phyloP scores from a whole-genome alignment of 768 basidiomycete genomes.

The Naganishia onofrii region DNA sequence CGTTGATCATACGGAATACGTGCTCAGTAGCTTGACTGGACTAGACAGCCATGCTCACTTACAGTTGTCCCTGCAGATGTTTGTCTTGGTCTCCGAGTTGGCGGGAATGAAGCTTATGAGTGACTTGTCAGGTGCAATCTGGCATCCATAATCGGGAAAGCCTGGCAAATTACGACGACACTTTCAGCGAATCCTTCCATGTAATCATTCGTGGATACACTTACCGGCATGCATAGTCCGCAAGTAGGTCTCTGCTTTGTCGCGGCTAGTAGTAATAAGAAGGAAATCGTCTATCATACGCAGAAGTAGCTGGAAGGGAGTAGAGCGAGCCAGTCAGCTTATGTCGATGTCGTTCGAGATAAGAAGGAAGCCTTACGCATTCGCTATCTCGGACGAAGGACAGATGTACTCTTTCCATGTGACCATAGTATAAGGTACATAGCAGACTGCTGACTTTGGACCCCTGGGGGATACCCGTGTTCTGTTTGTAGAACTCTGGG shows the following conservation, averaged over 20 bases:
- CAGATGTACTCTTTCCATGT: constrained; percentile 69
- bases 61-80: constrained; percentile 53
- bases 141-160: constrained; percentile 91
- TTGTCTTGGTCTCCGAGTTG: constrained; percentile 5
- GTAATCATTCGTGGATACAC: background rate
- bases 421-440: constrained; percentile 91
- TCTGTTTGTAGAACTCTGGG: constrained; percentile 74
- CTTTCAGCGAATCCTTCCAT: background rate
- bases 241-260: constrained; percentile 68
- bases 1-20: background rate
- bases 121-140: constrained; percentile 83
- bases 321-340: background rate
- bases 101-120: constrained; percentile 69
- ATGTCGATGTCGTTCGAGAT: background rate
- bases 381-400: constrained; percentile 58
- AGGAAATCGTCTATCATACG: constrained; percentile 94
- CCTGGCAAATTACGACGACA: constrained; percentile 54
- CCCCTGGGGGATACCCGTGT: constrained; percentile 94
- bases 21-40: constrained; percentile 39
- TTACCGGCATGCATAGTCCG: constrained; percentile 70
- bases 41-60: constrained; percentile 50
- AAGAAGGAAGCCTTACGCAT: constrained; percentile 59
- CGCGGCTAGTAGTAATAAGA: constrained; percentile 68
- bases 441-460: constrained; percentile 91
- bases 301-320: constrained; percentile 63